These are phyloP conservation scores for Teratosphaeria viscida DNA, from an alignment of 2,329 filamentous ascomycete species.

Conservation along the genomic window DNA sequence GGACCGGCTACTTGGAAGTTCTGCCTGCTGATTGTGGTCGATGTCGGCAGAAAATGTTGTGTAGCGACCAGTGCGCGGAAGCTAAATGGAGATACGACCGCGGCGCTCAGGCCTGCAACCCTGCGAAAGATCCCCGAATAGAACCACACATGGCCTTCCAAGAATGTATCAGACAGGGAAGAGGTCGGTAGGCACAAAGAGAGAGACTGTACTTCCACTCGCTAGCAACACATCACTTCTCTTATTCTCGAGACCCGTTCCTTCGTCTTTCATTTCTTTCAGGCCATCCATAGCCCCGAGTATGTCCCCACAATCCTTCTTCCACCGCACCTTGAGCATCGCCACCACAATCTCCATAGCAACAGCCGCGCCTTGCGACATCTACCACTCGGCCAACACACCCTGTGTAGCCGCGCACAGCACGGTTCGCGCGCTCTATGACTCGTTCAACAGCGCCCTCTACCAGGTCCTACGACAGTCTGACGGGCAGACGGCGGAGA, in stretches of 20 bases:
- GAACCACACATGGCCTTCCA: neutral
- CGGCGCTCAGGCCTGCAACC: neutral
- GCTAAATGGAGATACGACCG: neutral
- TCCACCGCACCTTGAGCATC: conserved; percentile 24
- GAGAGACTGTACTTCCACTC: neutral
- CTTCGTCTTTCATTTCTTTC: neutral
- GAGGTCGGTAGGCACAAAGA: neutral
- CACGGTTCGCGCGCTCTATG: conserved; percentile 54
- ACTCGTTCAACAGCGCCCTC: conserved; percentile 41
- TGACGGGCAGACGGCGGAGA: conserved; percentile 38
- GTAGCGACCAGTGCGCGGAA: neutral
- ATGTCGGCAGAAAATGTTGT: neutral
- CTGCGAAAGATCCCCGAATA: neutral
- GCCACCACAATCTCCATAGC: conserved; percentile 31
- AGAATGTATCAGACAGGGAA: neutral
- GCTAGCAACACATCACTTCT: neutral
- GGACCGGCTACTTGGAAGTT: neutral
- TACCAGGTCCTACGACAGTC: conserved; percentile 52
- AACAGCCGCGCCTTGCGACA: conserved; percentile 49
- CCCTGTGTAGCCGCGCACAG: conserved; percentile 56
- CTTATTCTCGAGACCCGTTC: neutral
- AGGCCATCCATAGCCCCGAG: neutral
- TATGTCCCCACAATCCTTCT: neutral
- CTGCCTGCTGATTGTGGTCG: neutral
- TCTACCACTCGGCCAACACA: conserved; percentile 48